Conservation (phyloP, 139 green algal genomes). For the Yamagishiella unicocca region DNA sequence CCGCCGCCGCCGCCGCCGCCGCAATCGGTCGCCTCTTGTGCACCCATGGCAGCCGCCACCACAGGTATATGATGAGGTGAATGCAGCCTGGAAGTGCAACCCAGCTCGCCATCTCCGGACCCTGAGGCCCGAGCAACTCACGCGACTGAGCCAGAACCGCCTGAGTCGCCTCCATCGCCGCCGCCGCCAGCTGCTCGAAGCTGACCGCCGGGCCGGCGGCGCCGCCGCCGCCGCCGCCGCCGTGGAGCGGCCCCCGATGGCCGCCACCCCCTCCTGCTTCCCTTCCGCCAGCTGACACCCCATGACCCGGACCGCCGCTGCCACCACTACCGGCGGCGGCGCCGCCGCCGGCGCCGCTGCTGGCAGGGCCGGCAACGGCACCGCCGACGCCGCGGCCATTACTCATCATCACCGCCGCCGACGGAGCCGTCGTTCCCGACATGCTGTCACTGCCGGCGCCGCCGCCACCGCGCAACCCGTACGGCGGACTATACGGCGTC, state of each 20-base stretch:
- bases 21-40: no score
- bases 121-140: neutral
- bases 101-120: conserved; percentile 10
- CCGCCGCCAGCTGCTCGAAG: conserved; percentile 31
- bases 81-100: conserved; percentile 19
- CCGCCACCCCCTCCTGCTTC: neutral
- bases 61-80: conserved; percentile 10
- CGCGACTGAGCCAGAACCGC: neutral
- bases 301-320: no score
- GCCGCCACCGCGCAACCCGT: no score
- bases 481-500: no score
- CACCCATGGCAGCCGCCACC: neutral
- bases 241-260: neutral
- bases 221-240: neutral
- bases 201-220: neutral
- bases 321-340: neutral
- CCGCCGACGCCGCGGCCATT: neutral
- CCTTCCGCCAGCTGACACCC: no score
- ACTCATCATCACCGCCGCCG: neutral
- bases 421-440: neutral
- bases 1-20: neutral
- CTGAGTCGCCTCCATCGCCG: conserved; percentile 26
- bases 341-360: neutral
- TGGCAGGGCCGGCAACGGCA: no score
- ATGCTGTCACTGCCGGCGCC: neutral